Evolutionary conservation across 352 stramenopile genomes (phyloP).

Genomic region (Phytophthora chlamydospora): DNA sequence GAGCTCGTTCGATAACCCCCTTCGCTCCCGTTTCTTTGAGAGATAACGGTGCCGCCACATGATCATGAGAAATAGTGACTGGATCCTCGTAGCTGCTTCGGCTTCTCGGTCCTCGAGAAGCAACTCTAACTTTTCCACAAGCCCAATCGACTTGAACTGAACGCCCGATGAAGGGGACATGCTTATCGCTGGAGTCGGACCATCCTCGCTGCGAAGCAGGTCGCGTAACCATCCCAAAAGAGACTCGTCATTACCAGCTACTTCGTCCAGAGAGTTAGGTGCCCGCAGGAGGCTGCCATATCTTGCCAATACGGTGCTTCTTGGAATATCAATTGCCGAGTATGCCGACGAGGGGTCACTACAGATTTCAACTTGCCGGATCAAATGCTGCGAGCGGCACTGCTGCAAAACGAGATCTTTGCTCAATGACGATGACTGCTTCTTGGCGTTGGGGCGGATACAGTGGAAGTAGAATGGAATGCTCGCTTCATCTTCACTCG

Average conservation of each 20-base stretch:
- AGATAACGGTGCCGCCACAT: conserved; percentile 33
- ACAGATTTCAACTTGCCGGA: conserved; percentile 40
- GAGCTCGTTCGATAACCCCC: conserved; percentile 44
- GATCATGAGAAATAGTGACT: conserved; percentile 51
- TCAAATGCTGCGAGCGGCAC: conserved; percentile 40
- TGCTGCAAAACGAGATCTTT: conserved; percentile 40
- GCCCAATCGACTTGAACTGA: conserved; percentile 34
- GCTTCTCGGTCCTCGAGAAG: conserved; percentile 41
- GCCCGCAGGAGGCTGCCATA: conserved; percentile 37
- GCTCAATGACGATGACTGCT: conserved; percentile 34
- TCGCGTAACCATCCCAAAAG: conserved; percentile 24
- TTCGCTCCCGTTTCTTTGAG: conserved; percentile 36
- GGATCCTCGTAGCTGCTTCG: conserved; percentile 38
- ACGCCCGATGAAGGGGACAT: conserved; percentile 27
- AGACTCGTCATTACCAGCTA: conserved; percentile 19
- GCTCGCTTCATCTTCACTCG: conserved; percentile 11
- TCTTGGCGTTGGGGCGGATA: conserved; percentile 46
- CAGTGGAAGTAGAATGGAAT: conserved; percentile 64
- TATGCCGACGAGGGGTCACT: conserved; percentile 21
- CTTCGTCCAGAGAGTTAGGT: conserved; percentile 11
- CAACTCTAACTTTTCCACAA: conserved; percentile 50
- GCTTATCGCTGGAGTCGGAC: conserved; percentile 4
- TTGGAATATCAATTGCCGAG: conserved; percentile 34
- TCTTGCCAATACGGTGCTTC: conserved; percentile 27
- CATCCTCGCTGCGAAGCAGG: conserved; percentile 18